Conservation (phyloP, 73 alveolate genomes). For the Symbiodinium pilosum region DNA sequence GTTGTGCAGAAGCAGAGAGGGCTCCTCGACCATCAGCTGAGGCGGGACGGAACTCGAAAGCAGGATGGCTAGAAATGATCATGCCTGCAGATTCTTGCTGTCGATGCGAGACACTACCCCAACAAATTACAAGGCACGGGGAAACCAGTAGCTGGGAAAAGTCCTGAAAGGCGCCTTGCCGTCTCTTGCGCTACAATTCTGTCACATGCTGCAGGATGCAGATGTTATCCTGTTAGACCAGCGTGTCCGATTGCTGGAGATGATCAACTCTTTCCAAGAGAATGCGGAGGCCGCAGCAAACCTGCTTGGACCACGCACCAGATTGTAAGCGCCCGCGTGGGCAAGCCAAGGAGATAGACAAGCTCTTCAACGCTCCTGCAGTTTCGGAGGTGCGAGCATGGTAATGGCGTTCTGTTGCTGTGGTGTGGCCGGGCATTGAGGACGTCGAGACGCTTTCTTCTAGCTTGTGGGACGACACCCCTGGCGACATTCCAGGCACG, state of each 20-base stretch:
- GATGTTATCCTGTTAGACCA: constrained; percentile 70
- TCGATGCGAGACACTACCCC: constrained; percentile 79
- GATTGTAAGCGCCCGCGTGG: not conserved
- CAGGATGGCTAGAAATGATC: too few relatives aligned
- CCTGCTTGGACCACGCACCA: not conserved
- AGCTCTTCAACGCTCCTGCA: constrained; percentile 44
- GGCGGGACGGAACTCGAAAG: not conserved
- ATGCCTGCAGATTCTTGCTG: constrained; percentile 15
- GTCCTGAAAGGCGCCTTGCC: too few relatives aligned
- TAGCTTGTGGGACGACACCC: not conserved
- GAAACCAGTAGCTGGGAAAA: too few relatives aligned
- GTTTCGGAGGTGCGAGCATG: not conserved
- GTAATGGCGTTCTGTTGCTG: too few relatives aligned
- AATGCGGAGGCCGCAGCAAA: constrained; percentile 33
- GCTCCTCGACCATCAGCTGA: constrained; percentile 33
- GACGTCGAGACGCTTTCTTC: not conserved
- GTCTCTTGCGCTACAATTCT: too few relatives aligned
- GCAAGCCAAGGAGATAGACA: constrained; percentile 45
- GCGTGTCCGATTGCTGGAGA: constrained; percentile 52
- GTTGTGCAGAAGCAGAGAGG: constrained; percentile 86
- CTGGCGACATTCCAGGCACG: not conserved
- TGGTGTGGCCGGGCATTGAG: not conserved
- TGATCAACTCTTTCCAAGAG: constrained; percentile 66
- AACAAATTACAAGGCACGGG: constrained; percentile 35
- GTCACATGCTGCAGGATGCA: constrained; percentile 16